Evolutionary conservation across 371 early-diverging fungal species (phyloP).

Genomic region (Rhizopus arrhizus): DNA sequence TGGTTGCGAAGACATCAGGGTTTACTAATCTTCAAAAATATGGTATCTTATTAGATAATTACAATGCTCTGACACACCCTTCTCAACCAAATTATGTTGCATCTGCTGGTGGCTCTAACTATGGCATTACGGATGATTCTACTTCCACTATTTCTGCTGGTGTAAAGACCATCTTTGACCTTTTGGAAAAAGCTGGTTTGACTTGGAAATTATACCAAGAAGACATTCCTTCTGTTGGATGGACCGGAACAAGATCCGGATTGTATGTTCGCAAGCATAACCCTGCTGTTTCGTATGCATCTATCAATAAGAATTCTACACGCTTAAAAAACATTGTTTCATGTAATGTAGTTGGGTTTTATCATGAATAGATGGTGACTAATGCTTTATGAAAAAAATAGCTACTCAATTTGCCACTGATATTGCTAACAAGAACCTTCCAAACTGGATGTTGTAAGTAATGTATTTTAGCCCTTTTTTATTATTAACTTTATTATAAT

Average conservation of each 20-base stretch:
- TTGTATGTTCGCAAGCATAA: conserved; percentile 51
- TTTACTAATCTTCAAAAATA: conserved; percentile 23
- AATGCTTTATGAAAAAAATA: not conserved
- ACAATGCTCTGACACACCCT: conserved; percentile 51
- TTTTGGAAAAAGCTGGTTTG: conserved; percentile 57
- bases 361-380: not conserved
- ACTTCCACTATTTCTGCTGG: conserved; percentile 26
- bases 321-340: conserved; percentile 48
- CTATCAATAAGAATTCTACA: conserved; percentile 35
- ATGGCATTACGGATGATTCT: conserved; percentile 27
- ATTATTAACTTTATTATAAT: not conserved
- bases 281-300: conserved; percentile 56
- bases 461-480: not conserved
- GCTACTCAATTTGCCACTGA: conserved; percentile 26
- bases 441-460: conserved; percentile 32
- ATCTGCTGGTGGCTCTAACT: conserved; percentile 27
- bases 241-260: conserved; percentile 27
- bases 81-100: conserved; percentile 56
- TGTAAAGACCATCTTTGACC: conserved; percentile 50
- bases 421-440: conserved; percentile 22
- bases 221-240: conserved; percentile 50
- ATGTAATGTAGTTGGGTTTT: not conserved
- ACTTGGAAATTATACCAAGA: conserved; percentile 67
- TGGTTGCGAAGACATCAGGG: conserved; percentile 16
- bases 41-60: conserved; percentile 52